Base-by-base conservation (phyloP, 1,139 yeast genomes). In the Candida sp. region DNA sequence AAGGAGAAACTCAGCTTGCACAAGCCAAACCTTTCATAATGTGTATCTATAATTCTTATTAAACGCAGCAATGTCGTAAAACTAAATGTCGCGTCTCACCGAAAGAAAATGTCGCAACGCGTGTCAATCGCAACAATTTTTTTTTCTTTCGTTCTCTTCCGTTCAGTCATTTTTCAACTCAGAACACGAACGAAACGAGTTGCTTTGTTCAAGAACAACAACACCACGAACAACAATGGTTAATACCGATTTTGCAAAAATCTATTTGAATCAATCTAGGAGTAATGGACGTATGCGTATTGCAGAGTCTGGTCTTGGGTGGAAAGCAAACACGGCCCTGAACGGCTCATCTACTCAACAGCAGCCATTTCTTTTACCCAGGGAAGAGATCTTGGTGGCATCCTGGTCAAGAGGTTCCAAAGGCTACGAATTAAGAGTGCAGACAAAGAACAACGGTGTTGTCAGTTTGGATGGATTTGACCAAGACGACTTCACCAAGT, bases 381-480 rank as follows among this genome's bases (percentile, higher is more conserved):
- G 92, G 7, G 90, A 90, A 47, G 97, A 93, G 66, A 77, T 94
- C 34, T 80, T 89, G 37, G 77, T 92, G 31, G 87, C 90, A 4
- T 84, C 79, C 59, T 94, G 99, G 99, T 88, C 97, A 47, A 81
- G 98, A 60, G 98, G 97, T 1, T 85, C 96, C 3, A 82, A 96
- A 57, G 98, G 98, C 1, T 92, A 84, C 67, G 98, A 94, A 70
- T 71, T 94, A 58, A 81, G 96, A 59, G 85, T 94, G 9, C 96
- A 90, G 63, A 93, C 98, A 22, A 91, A 89, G 65, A 90, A 88
- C 65, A 85, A 84, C 58, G 97, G 97, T 30, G 96, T 89, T 32
- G 86, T 91, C 11, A 84, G 86, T 71, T 75, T 94, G 52, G 99
- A 94, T 68, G 99, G 99, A 5, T 94, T 96, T 67, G 96, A 91